These are phyloP conservation scores for Massarina eburnea DNA, from an alignment of 2,329 filamentous ascomycete genomes.

Conservation along the genomic window DNA sequence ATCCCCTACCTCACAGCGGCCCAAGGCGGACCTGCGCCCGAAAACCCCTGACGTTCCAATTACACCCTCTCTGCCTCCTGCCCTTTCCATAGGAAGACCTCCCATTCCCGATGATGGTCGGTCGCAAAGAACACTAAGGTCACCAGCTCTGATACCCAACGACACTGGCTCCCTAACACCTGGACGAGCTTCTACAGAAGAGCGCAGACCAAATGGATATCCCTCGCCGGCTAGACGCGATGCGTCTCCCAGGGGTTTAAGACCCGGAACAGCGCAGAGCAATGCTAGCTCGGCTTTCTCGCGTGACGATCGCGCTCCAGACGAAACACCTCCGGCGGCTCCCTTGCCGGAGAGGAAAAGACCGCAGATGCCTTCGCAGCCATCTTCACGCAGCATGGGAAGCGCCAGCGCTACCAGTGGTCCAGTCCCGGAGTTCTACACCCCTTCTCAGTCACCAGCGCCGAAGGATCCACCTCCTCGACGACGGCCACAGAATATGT, in stretches of 20 bases:
- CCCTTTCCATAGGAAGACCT: constrained; percentile 30
- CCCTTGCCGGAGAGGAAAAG: constrained; percentile 61
- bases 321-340: constrained; percentile 22
- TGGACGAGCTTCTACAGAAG: constrained; percentile 25
- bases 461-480: constrained; percentile 13
- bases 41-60: constrained; percentile 35
- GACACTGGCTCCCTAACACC: constrained; percentile 18
- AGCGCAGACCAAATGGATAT: constrained; percentile 32
- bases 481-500: constrained; percentile 13
- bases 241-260: constrained; percentile 34
- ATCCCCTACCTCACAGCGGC: constrained; percentile 33
- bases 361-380: constrained; percentile 59
- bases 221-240: constrained; percentile 29
- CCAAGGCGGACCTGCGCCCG: constrained; percentile 42
- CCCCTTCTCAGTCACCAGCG: constrained; percentile 17
- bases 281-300: constrained; percentile 34
- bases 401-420: constrained; percentile 28
- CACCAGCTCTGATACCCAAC: constrained; percentile 27
- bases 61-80: constrained; percentile 18
- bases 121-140: constrained; percentile 32
- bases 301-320: constrained; percentile 29
- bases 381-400: constrained; percentile 27
- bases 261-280: constrained; percentile 41
- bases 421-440: constrained; percentile 23
- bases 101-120: constrained; percentile 31